Evolutionary conservation across 2,329 filamentous ascomycete species (phyloP).

Genomic region (Pyrenochaeta sp.): DNA sequence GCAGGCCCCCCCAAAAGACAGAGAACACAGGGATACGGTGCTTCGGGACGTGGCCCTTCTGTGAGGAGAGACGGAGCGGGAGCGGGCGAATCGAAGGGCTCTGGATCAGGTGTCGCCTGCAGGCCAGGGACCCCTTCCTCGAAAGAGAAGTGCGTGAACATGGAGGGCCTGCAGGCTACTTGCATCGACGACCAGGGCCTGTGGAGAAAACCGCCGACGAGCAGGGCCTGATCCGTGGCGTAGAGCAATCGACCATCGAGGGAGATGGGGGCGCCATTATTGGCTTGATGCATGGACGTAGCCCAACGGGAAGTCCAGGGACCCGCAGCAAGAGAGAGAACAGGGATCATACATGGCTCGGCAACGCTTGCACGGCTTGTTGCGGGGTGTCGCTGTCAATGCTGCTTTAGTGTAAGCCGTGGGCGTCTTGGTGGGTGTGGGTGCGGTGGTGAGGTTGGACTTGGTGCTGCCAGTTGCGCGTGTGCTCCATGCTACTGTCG

Average conservation of each 20-base stretch:
- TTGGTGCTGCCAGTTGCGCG: slow-evolving; percentile 28
- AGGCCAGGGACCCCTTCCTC: slow-evolving; percentile 42
- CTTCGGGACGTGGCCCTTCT: slow-evolving; percentile 50
- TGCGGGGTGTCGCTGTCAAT: slow-evolving; percentile 48
- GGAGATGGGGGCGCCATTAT: slow-evolving; percentile 44
- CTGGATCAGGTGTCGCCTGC: slow-evolving; percentile 48
- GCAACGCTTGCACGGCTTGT: slow-evolving; percentile 49
- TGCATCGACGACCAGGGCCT: slow-evolving; percentile 45
- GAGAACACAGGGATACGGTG: slow-evolving; percentile 49
- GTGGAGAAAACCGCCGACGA: slow-evolving; percentile 51
- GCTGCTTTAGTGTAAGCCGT: slow-evolving; percentile 35
- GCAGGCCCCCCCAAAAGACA: slow-evolving; percentile 40
- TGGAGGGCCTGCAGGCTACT: slow-evolving; percentile 40
- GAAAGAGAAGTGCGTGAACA: slow-evolving; percentile 46
- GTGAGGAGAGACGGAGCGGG: slow-evolving; percentile 39
- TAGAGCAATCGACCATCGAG: slow-evolving; percentile 44
- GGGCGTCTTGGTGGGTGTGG: slow-evolving; percentile 20
- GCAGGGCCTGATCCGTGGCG: slow-evolving; percentile 49
- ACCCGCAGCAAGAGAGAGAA: slow-evolving; percentile 36
- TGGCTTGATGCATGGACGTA: slow-evolving; percentile 45
- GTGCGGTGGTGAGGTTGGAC: slow-evolving; percentile 30
- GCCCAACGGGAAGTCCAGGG: slow-evolving; percentile 49
- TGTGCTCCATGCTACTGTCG: slow-evolving; percentile 39
- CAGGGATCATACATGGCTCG: slow-evolving; percentile 48
- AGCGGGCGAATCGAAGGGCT: slow-evolving; percentile 46